Percentiles rank a stretch among this genome's conserved stretches.
Evolutionary conservation across 345 rosid species (phyloP).

Genomic region (Arabidopsis suecica): DNA sequence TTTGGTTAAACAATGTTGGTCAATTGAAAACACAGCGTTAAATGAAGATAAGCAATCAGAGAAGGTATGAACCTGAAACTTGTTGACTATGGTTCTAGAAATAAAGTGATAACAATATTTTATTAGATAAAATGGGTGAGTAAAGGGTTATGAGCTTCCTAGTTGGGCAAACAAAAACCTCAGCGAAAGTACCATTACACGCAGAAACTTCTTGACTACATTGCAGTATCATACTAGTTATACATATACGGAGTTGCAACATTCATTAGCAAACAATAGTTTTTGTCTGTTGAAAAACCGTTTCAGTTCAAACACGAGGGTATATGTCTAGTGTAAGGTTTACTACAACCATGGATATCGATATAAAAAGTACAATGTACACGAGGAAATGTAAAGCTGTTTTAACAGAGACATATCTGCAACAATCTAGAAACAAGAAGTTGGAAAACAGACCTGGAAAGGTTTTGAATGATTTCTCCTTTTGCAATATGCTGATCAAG

Average conservation of each 20-base stretch:
- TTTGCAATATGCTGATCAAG: slow-evolving; percentile 86
- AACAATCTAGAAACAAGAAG: slow-evolving; percentile 13
- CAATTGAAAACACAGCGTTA: background rate
- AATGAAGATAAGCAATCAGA: background rate
- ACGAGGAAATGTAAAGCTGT: background rate
- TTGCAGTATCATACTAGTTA: slow-evolving; percentile 1
- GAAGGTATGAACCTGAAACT: background rate
- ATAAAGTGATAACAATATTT: background rate
- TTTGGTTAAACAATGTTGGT: background rate
- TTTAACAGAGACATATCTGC: slow-evolving; percentile 4
- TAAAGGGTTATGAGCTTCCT: slow-evolving; percentile 10
- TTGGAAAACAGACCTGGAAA: slow-evolving; percentile 72
- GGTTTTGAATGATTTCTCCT: slow-evolving; percentile 70
- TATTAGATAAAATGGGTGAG: background rate
- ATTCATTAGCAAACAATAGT: background rate
- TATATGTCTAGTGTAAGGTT: slow-evolving; percentile 4
- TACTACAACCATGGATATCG: slow-evolving; percentile 7
- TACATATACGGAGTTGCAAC: slow-evolving; percentile 4
- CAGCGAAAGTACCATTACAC: background rate
- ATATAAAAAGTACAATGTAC: background rate
- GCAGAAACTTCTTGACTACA: background rate
- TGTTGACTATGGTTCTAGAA: too few relatives aligned
- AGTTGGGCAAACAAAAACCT: background rate
- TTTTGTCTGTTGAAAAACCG: background rate
- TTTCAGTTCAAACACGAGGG: background rate